Evolutionary conservation across 129 eudicot species (phyloP).

Genomic region (Artemisia annua): DNA sequence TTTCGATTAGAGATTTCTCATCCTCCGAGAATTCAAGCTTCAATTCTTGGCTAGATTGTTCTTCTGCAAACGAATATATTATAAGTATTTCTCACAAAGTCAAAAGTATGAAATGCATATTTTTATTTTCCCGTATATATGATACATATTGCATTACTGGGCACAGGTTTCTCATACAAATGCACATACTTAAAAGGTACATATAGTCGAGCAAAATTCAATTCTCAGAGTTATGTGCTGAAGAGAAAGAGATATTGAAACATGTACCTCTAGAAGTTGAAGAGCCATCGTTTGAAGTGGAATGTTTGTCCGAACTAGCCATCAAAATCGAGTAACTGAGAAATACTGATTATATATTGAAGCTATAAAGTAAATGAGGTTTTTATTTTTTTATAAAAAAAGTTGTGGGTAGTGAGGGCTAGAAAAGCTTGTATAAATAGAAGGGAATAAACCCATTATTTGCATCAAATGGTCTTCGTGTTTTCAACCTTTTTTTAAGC

Average conservation of each 20-base stretch:
- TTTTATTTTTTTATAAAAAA: neutral
- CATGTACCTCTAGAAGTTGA: conserved; percentile 28
- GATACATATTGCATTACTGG: too few relatives aligned
- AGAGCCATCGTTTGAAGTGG: conserved; percentile 28
- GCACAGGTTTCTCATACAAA: too few relatives aligned
- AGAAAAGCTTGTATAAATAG: conserved; percentile 1
- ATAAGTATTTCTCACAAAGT: neutral
- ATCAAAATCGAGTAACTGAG: conserved; percentile 3
- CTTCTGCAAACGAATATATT: conserved; percentile 17
- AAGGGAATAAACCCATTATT: neutral
- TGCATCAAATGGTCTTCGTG: neutral
- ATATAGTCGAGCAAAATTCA: too few relatives aligned
- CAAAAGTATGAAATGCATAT: neutral
- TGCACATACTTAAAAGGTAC: too few relatives aligned
- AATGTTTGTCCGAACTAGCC: conserved; percentile 33
- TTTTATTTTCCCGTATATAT: neutral
- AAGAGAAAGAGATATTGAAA: neutral
- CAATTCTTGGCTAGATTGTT: conserved; percentile 23
- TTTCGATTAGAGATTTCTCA: conserved; percentile 46
- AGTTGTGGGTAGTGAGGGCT: neutral
- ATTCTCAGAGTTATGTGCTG: neutral
- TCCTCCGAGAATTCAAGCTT: conserved; percentile 44
- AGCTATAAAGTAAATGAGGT: too few relatives aligned
- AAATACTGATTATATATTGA: too few relatives aligned
- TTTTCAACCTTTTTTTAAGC: conserved; percentile 1